phyloP scores from a whole-genome alignment of 1,139 yeast genomes.

The Kodamaea sp. region DNA sequence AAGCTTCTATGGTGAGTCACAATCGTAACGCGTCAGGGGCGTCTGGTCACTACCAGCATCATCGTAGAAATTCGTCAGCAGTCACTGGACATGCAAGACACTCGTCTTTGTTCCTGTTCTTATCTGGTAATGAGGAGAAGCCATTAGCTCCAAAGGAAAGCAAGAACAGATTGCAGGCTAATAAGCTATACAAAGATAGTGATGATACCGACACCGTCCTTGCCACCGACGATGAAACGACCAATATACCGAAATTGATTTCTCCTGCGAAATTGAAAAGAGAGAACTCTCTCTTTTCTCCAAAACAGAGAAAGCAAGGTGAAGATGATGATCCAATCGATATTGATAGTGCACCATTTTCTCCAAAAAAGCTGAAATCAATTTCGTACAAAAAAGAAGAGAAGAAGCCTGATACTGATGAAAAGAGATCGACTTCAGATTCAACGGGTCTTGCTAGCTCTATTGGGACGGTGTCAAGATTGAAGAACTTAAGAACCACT shows the following conservation, averaged over 20 bases:
- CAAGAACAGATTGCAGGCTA: conserved; percentile 7
- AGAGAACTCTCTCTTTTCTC: conserved; percentile 14
- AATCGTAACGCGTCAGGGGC: conserved; percentile 28
- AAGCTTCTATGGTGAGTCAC: conserved; percentile 32
- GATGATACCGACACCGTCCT: conserved; percentile 8
- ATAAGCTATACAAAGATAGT: conserved; percentile 6
- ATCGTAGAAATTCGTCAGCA: conserved; percentile 36
- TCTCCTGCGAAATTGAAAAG: conserved; percentile 30
- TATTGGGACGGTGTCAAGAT: conserved; percentile 26
- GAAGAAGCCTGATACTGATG: conserved; percentile 22
- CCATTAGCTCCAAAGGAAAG: conserved; percentile 5
- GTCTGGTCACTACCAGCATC: conserved; percentile 18
- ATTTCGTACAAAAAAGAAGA: conserved; percentile 19
- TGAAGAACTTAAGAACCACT: conserved; percentile 45
- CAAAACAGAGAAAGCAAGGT: conserved; percentile 13
- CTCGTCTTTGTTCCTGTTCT: conserved; percentile 48
- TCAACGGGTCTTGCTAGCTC: conserved; percentile 14
- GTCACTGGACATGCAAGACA: conserved; percentile 38
- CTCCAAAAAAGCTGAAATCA: conserved; percentile 42
- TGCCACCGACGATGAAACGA: conserved; percentile 5
- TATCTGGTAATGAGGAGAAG: conserved; percentile 29
- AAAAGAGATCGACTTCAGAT: conserved; percentile 38
- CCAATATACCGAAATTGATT: conserved; percentile 16
- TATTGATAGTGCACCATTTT: conserved; percentile 31
- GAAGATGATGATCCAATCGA: conserved; percentile 23